A percentile compares a stretch with the other conserved stretches of the same genome.
Evolutionary conservation across 306 rosid genomes (phyloP).

Genomic region (Phaseolus lunatus): DNA sequence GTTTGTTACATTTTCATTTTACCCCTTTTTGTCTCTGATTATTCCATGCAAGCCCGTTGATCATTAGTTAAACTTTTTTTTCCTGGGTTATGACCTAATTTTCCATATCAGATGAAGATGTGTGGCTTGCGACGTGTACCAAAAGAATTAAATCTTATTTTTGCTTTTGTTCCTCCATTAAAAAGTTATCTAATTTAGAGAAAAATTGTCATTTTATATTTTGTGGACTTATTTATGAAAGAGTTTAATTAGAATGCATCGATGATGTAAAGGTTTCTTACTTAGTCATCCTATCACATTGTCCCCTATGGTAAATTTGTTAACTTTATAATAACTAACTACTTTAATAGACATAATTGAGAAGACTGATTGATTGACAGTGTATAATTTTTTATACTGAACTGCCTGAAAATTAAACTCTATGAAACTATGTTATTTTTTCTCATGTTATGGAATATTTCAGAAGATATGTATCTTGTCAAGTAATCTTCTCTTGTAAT

Average conservation of each 20-base stretch:
- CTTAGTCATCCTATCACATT: not conserved
- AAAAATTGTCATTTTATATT: not conserved
- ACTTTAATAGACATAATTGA: not conserved
- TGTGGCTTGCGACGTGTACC: not conserved
- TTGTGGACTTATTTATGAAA: not conserved
- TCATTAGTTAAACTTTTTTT: not conserved
- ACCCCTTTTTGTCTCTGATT: not conserved
- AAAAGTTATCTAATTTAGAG: not conserved
- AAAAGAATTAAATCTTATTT: not conserved
- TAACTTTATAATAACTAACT: not conserved
- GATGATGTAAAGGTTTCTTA: not conserved
- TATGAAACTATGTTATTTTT: not conserved
- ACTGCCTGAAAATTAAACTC: not conserved
- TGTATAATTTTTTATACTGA: not conserved
- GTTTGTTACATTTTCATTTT: not conserved
- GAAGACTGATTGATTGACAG: not conserved
- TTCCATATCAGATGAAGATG: not conserved
- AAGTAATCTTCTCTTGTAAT: constrained; percentile 40
- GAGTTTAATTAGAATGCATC: not conserved
- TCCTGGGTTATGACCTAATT: not conserved
- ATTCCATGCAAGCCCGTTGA: not conserved
- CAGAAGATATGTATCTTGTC: constrained; percentile 32
- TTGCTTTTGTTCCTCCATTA: not conserved
- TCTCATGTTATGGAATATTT: not conserved
- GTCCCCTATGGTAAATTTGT: not conserved